Evolutionary conservation across 1,284 basidiomycete genomes (phyloP).

Genomic region (Phellinidium pouzarii): DNA sequence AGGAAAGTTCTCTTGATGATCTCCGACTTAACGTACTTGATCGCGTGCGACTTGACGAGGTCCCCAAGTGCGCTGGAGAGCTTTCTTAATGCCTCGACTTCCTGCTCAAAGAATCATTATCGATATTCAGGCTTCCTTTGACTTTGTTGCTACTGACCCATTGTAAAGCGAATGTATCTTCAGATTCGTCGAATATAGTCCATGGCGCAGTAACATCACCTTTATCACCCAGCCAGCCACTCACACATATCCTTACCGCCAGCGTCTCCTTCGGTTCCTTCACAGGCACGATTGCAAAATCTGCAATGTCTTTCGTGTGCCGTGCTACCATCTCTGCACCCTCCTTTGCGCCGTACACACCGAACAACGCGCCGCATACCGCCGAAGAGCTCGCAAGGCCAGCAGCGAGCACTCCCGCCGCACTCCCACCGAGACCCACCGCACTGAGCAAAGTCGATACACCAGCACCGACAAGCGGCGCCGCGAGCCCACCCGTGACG

Average conservation of each 20-base stretch:
- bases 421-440: conserved; percentile 49
- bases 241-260: conserved; percentile 48
- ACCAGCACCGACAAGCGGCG: conserved; percentile 51
- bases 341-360: conserved; percentile 46
- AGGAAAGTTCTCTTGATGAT: conserved; percentile 48
- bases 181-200: conserved; percentile 38
- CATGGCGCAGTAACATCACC: conserved; percentile 48
- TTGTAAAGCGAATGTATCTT: conserved; percentile 51
- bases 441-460: conserved; percentile 42
- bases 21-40: conserved; percentile 43
- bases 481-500: conserved; percentile 50
- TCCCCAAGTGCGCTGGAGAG: conserved; percentile 42
- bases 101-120: conserved; percentile 28
- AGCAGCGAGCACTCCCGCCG: conserved; percentile 44
- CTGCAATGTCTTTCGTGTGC: conserved; percentile 48
- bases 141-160: conserved; percentile 36
- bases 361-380: conserved; percentile 52
- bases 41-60: conserved; percentile 42
- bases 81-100: conserved; percentile 46
- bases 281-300: conserved; percentile 46
- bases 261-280: conserved; percentile 37
- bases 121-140: neutral
- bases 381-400: conserved; percentile 51
- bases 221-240: conserved; percentile 43
- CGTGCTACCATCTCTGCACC: conserved; percentile 43